Evolutionary conservation across 164 flowering plant genomes (phyloP), one percentile per base, ranked within the genome.

Genomic region (Platanus orientalis): DNA sequence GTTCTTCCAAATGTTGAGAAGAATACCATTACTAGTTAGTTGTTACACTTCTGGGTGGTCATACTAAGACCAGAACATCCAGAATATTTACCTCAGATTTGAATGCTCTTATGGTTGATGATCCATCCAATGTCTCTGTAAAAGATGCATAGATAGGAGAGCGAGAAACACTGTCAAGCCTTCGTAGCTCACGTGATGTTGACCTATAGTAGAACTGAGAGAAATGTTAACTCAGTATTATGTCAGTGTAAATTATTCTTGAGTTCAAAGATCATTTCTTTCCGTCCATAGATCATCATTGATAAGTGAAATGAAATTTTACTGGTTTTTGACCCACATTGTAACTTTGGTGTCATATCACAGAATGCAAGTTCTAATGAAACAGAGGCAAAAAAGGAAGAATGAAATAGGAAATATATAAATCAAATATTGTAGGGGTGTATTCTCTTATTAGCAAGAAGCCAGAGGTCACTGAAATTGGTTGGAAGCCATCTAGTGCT

Each of bases 71-170:
- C 16, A 10, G 28, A 61, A 69, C 29, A 36, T 28, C 26, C 34
- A 21, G 54, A 45, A 47, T 17, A 63, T 61, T 57, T 71, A 93
- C 98, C 98, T 84, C 81, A 58, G 80, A 76, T 16, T 78, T 82
- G 51, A 94, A 91, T 51, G 97, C 97, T 55, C 97, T 82, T 64
- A 94, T 89, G 40, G 91, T 91, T 71, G 96, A 73, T 57, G 95
- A 79, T 57, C 99, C 99, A 79, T 83, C 90, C 48, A 90, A 67
- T 57, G 93, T 86, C 81, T 94, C 98, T 25, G 93, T 83, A 71
- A 94, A 94, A 64, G 97, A 83, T 62, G 96, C 77, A 77, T 90
- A 94, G n/a, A 94, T 90, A 36, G 97, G 98, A 67, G 97, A 90
- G 13, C 97, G 91, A 65, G 97, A 79, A 76, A 91, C 93, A 76